Evolutionary conservation across 805 yeast species (phyloP).

Genomic region (Schizosaccharomyces octosporus): DNA sequence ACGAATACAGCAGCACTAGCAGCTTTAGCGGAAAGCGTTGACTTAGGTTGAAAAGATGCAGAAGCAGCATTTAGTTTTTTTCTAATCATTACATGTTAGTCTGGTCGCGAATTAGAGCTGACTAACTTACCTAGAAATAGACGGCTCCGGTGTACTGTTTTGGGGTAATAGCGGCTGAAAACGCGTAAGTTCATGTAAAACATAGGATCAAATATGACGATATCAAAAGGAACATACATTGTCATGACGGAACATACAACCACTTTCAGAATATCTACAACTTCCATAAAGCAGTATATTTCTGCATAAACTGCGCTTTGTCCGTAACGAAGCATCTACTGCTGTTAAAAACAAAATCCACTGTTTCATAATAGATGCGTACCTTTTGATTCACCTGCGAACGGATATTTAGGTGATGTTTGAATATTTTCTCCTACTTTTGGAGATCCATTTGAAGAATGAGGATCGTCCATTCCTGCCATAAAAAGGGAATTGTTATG

Average conservation of each 20-base stretch:
- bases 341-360: no score
- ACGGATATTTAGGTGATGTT: background rate
- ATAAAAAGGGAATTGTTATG: background rate
- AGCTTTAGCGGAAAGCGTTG: background rate
- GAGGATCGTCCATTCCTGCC: background rate
- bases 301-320: background rate
- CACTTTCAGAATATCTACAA: slow-evolving; percentile 69
- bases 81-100: background rate
- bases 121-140: background rate
- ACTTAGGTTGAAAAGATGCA: slow-evolving; percentile 29
- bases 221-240: slow-evolving; percentile 11
- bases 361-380: background rate
- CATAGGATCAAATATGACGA: no score
- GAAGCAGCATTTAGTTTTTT: slow-evolving; percentile 28
- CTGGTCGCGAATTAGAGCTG: background rate
- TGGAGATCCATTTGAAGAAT: background rate
- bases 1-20: slow-evolving; percentile 1
- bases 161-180: no score
- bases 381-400: background rate
- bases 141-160: background rate
- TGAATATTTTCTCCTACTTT: background rate
- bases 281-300: slow-evolving; percentile 42
- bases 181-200: no score
- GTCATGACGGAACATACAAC: slow-evolving; percentile 61
- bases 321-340: background rate